These are phyloP conservation scores for Incumbomyces lentus DNA, from an alignment of 2,329 filamentous ascomycete species.

Conservation along the genomic window DNA sequence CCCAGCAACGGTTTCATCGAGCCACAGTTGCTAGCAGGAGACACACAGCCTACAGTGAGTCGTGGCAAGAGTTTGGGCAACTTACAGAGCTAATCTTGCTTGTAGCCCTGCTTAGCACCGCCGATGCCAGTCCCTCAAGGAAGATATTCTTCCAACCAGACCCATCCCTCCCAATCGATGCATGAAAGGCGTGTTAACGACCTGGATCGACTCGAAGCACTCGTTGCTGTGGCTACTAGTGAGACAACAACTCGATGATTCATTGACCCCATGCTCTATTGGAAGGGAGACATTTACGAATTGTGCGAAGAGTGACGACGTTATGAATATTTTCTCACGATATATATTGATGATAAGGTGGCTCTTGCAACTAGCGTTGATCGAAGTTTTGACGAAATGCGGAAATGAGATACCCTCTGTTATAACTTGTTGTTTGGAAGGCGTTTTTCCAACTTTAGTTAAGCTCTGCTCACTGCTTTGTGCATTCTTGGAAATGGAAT, in stretches of 20 bases:
- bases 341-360: neutral
- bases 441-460: neutral
- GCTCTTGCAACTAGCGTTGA: constrained; percentile 1
- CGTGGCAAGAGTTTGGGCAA: constrained; percentile 1
- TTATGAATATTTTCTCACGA: constrained; percentile 1
- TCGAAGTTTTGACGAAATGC: neutral
- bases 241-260: constrained; percentile 23
- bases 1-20: constrained; percentile 39
- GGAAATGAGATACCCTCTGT: constrained; percentile 6
- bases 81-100: constrained; percentile 6
- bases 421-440: neutral
- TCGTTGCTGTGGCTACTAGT: constrained; percentile 41
- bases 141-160: constrained; percentile 5
- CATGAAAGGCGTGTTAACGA: constrained; percentile 24
- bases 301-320: neutral
- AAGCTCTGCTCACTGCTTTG: neutral
- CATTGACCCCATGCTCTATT: neutral
- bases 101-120: constrained; percentile 5
- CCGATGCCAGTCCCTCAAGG: neutral
- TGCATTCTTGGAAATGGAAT: neutral
- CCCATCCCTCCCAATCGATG: constrained; percentile 8
- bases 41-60: constrained; percentile 8
- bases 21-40: constrained; percentile 23
- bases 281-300: neutral
- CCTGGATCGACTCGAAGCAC: constrained; percentile 40